Conservation (phyloP, 331 rosid species). For the Malus hybrid region DNA sequence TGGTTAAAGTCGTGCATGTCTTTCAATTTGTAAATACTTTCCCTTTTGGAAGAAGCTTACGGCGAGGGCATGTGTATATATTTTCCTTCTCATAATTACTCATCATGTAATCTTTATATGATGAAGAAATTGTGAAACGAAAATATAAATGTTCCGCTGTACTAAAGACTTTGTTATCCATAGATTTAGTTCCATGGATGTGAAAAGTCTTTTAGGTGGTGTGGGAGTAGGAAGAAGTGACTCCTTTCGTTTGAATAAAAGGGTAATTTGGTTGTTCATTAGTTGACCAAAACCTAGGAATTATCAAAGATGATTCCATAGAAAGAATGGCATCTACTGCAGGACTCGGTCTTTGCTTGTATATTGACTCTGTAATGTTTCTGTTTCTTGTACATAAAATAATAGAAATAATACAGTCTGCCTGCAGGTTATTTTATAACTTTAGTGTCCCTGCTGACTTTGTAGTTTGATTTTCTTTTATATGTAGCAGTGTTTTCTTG, state of each 20-base stretch:
- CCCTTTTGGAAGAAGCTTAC: background rate
- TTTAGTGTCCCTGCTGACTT: background rate
- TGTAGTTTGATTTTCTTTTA: background rate
- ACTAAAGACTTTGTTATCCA: background rate
- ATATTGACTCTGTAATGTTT: background rate
- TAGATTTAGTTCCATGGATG: background rate
- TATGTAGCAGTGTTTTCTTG: too few species aligned
- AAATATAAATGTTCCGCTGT: background rate
- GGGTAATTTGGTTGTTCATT: background rate
- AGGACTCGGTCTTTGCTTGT: background rate
- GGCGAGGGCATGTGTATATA: fast-evolving
- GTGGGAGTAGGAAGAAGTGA: background rate
- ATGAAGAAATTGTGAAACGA: background rate
- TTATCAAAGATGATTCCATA: background rate
- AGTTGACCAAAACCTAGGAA: background rate
- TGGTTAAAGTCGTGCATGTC: background rate
- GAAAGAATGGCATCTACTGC: background rate
- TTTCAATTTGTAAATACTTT: background rate
- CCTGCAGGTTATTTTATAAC: background rate
- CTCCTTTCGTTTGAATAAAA: background rate
- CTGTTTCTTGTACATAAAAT: background rate
- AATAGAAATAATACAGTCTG: background rate
- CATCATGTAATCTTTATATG: background rate
- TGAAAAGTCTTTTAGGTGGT: background rate
- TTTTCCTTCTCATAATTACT: background rate